Evolutionary conservation across 148 eudicot species (phyloP).

Genomic region (Silene uniflora): DNA sequence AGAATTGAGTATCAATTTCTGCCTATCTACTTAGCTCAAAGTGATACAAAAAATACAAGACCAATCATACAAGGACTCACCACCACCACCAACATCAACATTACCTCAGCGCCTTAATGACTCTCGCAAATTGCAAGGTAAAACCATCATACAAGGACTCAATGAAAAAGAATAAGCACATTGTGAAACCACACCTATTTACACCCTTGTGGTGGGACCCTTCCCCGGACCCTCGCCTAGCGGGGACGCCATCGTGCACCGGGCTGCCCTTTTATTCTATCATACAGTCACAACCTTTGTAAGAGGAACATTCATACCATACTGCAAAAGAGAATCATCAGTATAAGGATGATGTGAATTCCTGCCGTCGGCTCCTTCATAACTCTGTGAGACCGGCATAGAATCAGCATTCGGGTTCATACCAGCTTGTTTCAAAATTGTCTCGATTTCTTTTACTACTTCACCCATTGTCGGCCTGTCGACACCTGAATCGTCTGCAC

Average conservation of each 20-base stretch:
- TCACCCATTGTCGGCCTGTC: slow-evolving; percentile 68
- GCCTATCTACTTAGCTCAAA: not conserved
- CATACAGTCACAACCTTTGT: slow-evolving; percentile 29
- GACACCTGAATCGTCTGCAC: slow-evolving; percentile 47
- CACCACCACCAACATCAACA: too few relatives aligned
- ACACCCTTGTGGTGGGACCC: too few relatives aligned
- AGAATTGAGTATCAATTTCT: not conserved
- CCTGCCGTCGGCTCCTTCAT: slow-evolving; percentile 32
- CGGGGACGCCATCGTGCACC: too few relatives aligned
- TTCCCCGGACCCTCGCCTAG: too few relatives aligned
- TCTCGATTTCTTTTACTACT: slow-evolving; percentile 73
- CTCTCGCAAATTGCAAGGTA: too few relatives aligned
- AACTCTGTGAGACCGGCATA: slow-evolving; percentile 42
- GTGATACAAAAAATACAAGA: not conserved
- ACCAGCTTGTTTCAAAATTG: slow-evolving; percentile 54
- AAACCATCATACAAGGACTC: too few relatives aligned
- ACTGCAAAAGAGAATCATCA: slow-evolving; percentile 40
- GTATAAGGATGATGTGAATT: slow-evolving; percentile 36
- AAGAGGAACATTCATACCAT: slow-evolving; percentile 33
- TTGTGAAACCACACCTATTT: too few relatives aligned
- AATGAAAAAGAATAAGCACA: too few relatives aligned
- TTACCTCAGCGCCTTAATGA: too few relatives aligned
- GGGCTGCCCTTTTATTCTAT: too few relatives aligned
- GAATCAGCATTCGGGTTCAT: slow-evolving; percentile 63
- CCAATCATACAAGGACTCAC: too few relatives aligned